phyloP scores from a whole-genome alignment of 441 rosid genomes.

The Pelargonium fulgidum region DNA sequence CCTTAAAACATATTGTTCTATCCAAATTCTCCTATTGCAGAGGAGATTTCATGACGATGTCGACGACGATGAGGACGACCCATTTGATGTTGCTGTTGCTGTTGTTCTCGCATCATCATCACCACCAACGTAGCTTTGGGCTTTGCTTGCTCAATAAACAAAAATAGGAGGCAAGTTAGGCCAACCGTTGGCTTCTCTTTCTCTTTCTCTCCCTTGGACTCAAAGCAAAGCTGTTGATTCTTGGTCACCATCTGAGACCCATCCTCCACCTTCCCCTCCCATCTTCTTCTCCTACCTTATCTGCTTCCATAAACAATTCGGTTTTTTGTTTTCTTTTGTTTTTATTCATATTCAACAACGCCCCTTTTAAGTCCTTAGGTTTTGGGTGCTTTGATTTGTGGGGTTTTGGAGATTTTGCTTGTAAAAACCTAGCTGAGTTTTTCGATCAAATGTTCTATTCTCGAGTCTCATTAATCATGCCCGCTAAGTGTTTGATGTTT shows the following conservation, averaged over 20 bases:
- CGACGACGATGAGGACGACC: not conserved
- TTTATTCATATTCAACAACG: not conserved
- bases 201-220: constrained; percentile 40
- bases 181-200: constrained; percentile 57
- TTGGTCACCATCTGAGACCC: constrained; percentile 94
- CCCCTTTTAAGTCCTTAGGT: not conserved
- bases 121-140: not conserved
- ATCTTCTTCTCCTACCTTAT: constrained; percentile 18
- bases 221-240: constrained; percentile 64
- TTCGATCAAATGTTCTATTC: not conserved
- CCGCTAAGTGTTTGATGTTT: not conserved
- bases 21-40: not conserved
- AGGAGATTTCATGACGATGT: not conserved
- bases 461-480: not conserved
- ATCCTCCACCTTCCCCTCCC: constrained; percentile 51
- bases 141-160: constrained; percentile 40
- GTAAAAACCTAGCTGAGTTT: not conserved
- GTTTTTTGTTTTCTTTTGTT: not conserved
- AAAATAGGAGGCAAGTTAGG: constrained; percentile 54
- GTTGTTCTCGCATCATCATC: not conserved
- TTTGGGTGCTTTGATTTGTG: constrained; percentile 8
- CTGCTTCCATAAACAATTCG: constrained; percentile 1
- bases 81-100: not conserved
- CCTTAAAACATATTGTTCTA: not conserved
- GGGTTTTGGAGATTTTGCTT: not conserved